Evolutionary conservation across 495 filamentous ascomycete species (phyloP).

Genomic region (Evernia prunastri): DNA sequence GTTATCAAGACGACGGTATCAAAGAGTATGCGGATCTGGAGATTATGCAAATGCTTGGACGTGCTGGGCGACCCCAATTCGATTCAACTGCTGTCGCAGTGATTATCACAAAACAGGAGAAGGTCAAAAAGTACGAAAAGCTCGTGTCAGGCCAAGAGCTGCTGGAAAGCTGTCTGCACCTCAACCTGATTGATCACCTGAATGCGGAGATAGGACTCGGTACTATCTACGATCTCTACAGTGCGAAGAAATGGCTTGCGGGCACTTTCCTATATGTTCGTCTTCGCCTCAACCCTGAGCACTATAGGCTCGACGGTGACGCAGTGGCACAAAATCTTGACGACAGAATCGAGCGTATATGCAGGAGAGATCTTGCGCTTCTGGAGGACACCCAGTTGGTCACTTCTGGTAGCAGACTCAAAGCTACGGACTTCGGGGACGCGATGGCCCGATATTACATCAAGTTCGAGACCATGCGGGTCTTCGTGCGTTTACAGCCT

Average conservation of each 20-base stretch:
- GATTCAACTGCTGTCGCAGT: conserved; percentile 78
- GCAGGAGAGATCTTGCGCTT: conserved; percentile 66
- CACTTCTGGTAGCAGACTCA: conserved; percentile 40
- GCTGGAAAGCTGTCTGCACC: conserved; percentile 82
- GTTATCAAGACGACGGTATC: conserved; percentile 56
- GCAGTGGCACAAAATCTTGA: conserved; percentile 51
- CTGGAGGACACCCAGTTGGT: conserved; percentile 60
- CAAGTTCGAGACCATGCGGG: conserved; percentile 83
- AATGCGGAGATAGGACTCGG: conserved; percentile 90
- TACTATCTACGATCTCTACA: conserved; percentile 61
- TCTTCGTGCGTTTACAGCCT: conserved; percentile 55
- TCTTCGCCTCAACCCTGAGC: conserved; percentile 66
- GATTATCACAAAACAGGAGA: conserved; percentile 71
- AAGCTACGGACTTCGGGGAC: conserved; percentile 70
- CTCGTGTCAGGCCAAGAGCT: conserved; percentile 78
- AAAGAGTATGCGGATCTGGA: conserved; percentile 88
- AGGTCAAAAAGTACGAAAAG: conserved; percentile 66
- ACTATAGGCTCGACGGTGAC: conserved; percentile 68
- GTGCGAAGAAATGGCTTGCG: conserved; percentile 75
- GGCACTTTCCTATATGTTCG: conserved; percentile 86
- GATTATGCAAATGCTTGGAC: conserved; percentile 96
- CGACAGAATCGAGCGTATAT: conserved; percentile 69
- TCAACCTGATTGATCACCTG: conserved; percentile 83
- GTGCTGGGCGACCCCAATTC: conserved; percentile 90
- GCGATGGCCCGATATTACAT: conserved; percentile 94